Conservation (phyloP, 352 stramenopile genomes). For the Phytophthora pinifolia region DNA sequence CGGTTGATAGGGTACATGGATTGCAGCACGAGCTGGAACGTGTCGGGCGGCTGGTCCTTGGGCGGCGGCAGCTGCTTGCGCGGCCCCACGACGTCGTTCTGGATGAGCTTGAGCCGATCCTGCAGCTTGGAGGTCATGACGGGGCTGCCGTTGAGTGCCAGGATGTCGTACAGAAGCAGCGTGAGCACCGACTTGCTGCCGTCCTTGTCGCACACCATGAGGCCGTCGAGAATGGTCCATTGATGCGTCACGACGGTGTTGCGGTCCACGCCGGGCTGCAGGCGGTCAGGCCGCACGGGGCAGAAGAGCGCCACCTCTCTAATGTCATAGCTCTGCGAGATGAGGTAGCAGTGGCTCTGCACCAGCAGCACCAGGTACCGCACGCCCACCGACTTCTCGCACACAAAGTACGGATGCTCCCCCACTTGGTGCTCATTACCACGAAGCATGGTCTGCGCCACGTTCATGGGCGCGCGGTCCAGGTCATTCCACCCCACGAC, state of each 20-base stretch:
- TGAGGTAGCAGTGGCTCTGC: slow-evolving; percentile 79
- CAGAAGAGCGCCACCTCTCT: slow-evolving; percentile 78
- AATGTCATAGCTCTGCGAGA: slow-evolving; percentile 85
- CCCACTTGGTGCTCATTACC: slow-evolving; percentile 73
- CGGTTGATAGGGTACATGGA: slow-evolving; percentile 84
- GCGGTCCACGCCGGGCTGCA: slow-evolving; percentile 75
- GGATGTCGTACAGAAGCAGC: slow-evolving; percentile 84
- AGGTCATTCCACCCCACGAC: slow-evolving; percentile 82
- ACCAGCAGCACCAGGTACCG: slow-evolving; percentile 79
- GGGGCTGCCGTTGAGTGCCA: slow-evolving; percentile 79
- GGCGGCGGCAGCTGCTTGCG: slow-evolving; percentile 72
- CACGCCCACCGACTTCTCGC: slow-evolving; percentile 75
- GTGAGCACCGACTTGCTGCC: slow-evolving; percentile 67
- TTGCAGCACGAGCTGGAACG: slow-evolving; percentile 82
- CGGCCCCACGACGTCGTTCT: slow-evolving; percentile 88
- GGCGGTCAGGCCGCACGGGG: slow-evolving; percentile 70
- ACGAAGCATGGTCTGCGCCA: slow-evolving; percentile 68
- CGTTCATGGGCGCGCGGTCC: slow-evolving; percentile 73
- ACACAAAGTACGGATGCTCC: slow-evolving; percentile 87
- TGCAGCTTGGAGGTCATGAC: slow-evolving; percentile 87
- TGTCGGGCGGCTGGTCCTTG: slow-evolving; percentile 76
- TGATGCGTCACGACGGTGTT: slow-evolving; percentile 76
- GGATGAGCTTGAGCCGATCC: slow-evolving; percentile 85
- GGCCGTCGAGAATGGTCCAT: slow-evolving; percentile 87
- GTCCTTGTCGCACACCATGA: slow-evolving; percentile 83